Conservation (phyloP, 2,329 filamentous ascomycete genomes). For the Hypoxylon sp. region DNA sequence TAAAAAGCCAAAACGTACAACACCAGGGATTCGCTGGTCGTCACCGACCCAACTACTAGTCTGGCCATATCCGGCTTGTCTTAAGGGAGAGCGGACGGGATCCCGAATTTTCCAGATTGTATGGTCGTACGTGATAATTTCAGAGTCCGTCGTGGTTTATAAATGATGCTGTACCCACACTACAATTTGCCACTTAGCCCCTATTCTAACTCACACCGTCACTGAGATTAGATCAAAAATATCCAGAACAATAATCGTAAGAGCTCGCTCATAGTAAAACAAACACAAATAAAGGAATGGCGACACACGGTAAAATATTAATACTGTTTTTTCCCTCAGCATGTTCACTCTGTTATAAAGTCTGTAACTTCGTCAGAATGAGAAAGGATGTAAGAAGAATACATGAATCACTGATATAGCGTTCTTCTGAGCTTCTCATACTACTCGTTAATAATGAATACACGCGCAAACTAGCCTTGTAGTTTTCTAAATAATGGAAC, state of each 20-base stretch:
- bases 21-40: conserved; percentile 7
- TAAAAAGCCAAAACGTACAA: conserved; percentile 13
- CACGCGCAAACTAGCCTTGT: background rate
- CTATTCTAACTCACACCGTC: background rate
- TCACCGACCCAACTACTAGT: conserved; percentile 10
- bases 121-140: background rate
- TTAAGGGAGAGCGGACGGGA: conserved; percentile 2
- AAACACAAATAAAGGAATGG: background rate
- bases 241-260: background rate
- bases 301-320: background rate
- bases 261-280: background rate
- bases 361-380: background rate
- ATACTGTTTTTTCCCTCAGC: background rate
- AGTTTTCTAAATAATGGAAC: background rate
- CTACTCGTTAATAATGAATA: background rate
- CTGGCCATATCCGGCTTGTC: conserved; percentile 5
- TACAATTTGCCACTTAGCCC: background rate
- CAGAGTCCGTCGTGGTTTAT: background rate
- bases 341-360: background rate
- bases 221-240: background rate
- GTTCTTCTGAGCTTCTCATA: background rate
- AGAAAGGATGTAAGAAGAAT: background rate
- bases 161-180: background rate
- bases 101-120: background rate
- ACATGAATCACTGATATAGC: background rate